Evolutionary conservation across 164 flowering plant species (phyloP).

Genomic region (Hamamelis virginiana): DNA sequence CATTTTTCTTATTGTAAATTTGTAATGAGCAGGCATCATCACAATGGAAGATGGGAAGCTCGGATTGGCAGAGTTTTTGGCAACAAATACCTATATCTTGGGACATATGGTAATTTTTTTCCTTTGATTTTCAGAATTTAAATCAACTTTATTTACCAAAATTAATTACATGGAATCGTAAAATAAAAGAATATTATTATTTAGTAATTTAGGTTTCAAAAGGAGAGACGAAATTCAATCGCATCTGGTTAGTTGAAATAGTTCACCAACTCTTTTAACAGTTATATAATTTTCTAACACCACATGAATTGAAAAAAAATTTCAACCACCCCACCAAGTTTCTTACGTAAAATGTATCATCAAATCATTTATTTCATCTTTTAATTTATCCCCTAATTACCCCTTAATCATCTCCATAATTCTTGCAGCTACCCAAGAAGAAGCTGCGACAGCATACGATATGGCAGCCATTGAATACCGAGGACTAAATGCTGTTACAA

Average conservation of each 20-base stretch:
- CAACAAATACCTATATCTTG: slow-evolving; percentile 40
- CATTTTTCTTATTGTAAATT: background rate
- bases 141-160: no score
- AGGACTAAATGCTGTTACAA: slow-evolving; percentile 56
- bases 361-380: no score
- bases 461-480: slow-evolving; percentile 60
- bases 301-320: no score
- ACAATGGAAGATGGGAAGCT: slow-evolving; percentile 46
- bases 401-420: background rate
- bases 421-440: slow-evolving; percentile 43
- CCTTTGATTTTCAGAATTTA: background rate
- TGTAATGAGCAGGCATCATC: slow-evolving; percentile 30
- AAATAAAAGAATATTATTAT: background rate
- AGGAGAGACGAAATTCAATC: no score
- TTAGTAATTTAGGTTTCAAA: background rate
- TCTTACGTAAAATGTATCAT: background rate
- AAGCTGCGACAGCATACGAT: slow-evolving; percentile 62
- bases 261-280: no score
- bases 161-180: background rate
- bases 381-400: background rate
- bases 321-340: background rate
- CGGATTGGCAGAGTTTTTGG: slow-evolving; percentile 37
- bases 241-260: no score
- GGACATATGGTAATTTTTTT: slow-evolving; percentile 29
- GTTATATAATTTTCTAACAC: no score